phyloP scores from a whole-genome alignment of 2,329 filamentous ascomycete genomes.

The Aquanectria penicillioides region DNA sequence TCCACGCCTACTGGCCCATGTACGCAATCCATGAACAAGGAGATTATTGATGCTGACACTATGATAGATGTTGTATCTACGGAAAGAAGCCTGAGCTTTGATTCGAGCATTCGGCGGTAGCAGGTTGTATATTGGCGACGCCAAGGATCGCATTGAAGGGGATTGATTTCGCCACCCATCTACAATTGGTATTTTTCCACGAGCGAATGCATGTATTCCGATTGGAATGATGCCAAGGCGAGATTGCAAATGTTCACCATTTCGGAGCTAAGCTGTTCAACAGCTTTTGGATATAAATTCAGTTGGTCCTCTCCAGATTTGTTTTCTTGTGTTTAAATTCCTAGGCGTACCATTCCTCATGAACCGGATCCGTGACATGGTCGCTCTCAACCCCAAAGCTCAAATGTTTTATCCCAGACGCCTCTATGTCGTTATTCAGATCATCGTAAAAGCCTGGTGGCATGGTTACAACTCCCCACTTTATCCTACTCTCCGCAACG shows the following conservation, averaged over 20 bases:
- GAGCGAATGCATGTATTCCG: too few species aligned
- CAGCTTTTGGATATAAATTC: not conserved
- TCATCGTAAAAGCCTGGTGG: not conserved
- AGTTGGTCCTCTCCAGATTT: too few species aligned
- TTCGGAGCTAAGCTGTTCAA: too few species aligned
- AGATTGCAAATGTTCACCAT: too few species aligned
- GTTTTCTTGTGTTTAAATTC: not conserved
- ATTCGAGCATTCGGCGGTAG: too few species aligned
- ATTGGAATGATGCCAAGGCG: too few species aligned
- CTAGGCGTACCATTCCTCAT: slow-evolving; percentile 3
- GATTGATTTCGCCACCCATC: too few species aligned
- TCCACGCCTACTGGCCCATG: slow-evolving; percentile 41
- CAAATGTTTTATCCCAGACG: not conserved
- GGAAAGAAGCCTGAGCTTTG: slow-evolving; percentile 9
- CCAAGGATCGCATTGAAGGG: too few species aligned
- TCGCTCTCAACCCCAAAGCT: not conserved
- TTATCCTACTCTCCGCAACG: not conserved
- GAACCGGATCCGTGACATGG: not conserved
- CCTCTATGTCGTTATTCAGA: not conserved
- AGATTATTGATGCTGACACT: not conserved
- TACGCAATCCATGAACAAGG: slow-evolving; percentile 3
- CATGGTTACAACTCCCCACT: slow-evolving; percentile 2
- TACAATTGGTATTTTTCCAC: too few species aligned
- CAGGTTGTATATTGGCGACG: too few species aligned
- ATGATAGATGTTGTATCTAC: not conserved